Evolutionary conservation across 1,139 yeast species (phyloP).

Genomic region (Nakaseomyces kungkrabaensis): DNA sequence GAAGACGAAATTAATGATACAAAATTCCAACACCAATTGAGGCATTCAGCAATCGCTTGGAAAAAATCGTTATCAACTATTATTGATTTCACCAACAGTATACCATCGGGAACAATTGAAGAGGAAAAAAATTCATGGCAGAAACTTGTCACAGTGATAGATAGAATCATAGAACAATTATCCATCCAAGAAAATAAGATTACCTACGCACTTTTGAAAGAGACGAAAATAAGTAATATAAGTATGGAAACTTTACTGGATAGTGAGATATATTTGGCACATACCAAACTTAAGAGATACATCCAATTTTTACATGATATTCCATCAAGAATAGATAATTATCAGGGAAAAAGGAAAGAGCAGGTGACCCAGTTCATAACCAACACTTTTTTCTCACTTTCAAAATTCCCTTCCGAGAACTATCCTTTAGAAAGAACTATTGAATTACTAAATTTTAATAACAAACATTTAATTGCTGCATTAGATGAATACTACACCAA

Average conservation of each 20-base stretch:
- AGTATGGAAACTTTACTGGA: not conserved
- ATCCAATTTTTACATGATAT: not conserved
- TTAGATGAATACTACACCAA: not conserved
- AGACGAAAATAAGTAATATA: not conserved
- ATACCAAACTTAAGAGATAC: not conserved
- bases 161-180: slow-evolving; percentile 36
- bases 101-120: slow-evolving; percentile 32
- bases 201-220: slow-evolving; percentile 10
- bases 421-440: not conserved
- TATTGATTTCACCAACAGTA: slow-evolving; percentile 26
- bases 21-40: slow-evolving; percentile 52
- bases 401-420: not conserved
- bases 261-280: not conserved
- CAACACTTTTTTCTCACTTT: not conserved
- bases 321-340: not conserved
- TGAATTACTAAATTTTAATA: not conserved
- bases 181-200: slow-evolving; percentile 40
- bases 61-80: slow-evolving; percentile 44
- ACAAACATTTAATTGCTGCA: not conserved
- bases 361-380: not conserved
- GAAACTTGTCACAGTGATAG: slow-evolving; percentile 26
- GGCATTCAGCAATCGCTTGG: slow-evolving; percentile 55
- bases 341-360: not conserved
- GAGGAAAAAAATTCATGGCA: slow-evolving; percentile 14
- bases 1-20: slow-evolving; percentile 39